phyloP scores from a whole-genome alignment of 2,329 filamentous ascomycete species.

The Dendryphion nanum region DNA sequence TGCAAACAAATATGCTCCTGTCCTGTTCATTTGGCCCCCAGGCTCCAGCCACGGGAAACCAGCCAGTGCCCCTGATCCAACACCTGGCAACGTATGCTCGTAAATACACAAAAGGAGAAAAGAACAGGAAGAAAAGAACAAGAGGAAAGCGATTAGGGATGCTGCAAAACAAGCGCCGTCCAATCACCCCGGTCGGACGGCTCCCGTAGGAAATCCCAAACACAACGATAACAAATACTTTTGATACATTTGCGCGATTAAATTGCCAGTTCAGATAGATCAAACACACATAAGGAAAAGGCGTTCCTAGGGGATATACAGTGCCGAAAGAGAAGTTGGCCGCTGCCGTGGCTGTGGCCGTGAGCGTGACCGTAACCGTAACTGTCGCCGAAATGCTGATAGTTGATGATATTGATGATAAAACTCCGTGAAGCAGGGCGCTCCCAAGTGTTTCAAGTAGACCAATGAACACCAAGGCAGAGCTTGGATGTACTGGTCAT shows the following conservation, averaged over 20 bases:
- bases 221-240: background rate
- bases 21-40: background rate
- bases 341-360: background rate
- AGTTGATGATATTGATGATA: too few species aligned
- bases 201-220: background rate
- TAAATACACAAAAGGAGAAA: constrained; percentile 1
- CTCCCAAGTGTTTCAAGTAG: background rate
- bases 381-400: too few species aligned
- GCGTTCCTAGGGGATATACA: background rate
- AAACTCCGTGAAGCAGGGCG: too few species aligned
- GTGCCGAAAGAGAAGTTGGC: background rate
- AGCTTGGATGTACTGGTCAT: background rate
- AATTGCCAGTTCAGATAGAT: too few species aligned
- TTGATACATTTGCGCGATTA: constrained; percentile 1
- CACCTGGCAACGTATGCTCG: background rate
- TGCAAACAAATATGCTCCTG: background rate
- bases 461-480: too few species aligned
- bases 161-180: too few species aligned
- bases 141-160: background rate
- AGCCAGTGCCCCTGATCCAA: too few species aligned
- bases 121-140: background rate
- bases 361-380: too few species aligned
- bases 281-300: too few species aligned
- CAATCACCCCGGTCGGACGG: too few species aligned
- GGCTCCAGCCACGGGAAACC: background rate